phyloP scores from a whole-genome alignment of 129 eudicot genomes.

The Flaveria ramosissima region DNA sequence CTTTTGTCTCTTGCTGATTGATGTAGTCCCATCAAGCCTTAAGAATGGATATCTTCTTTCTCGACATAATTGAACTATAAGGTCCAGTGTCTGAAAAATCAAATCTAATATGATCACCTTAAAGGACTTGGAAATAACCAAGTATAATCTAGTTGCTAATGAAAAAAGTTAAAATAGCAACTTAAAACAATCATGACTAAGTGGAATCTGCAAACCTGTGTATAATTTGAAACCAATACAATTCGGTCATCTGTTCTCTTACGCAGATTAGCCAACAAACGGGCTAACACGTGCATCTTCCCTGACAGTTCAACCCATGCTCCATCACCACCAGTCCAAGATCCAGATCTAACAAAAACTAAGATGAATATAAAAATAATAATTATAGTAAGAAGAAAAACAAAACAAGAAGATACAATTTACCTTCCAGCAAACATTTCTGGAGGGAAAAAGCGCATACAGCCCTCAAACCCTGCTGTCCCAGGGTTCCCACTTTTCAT shows the following conservation, averaged over 20 bases:
- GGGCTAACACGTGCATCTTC: conserved; percentile 93
- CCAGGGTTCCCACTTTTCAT: conserved; percentile 83
- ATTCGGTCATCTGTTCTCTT: conserved; percentile 92
- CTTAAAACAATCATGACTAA: not conserved
- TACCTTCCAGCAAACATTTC: conserved; percentile 97
- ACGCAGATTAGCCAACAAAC: conserved; percentile 80
- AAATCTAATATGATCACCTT: conserved; percentile 23
- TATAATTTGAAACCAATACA: conserved; percentile 96
- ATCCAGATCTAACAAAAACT: conserved; percentile 78
- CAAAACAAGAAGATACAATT: not conserved
- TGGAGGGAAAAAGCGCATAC: conserved; percentile 88
- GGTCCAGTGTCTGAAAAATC: conserved; percentile 80
- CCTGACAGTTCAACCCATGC: conserved; percentile 96
- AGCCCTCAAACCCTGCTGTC: conserved; percentile 87
- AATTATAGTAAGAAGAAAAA: no score
- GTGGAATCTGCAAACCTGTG: conserved; percentile 56
- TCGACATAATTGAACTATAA: conserved; percentile 95
- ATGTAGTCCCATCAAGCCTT: conserved; percentile 96
- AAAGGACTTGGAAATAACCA: conserved; percentile 1
- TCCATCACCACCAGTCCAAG: conserved; percentile 98
- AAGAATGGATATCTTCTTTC: conserved; percentile 94
- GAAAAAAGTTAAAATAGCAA: not conserved
- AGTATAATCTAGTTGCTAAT: conserved; percentile 18
- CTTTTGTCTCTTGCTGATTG: conserved; percentile 97
- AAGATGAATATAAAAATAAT: not conserved